Conservation (phyloP, 2,329 filamentous ascomycete genomes). For the Falciphora oryzae region DNA sequence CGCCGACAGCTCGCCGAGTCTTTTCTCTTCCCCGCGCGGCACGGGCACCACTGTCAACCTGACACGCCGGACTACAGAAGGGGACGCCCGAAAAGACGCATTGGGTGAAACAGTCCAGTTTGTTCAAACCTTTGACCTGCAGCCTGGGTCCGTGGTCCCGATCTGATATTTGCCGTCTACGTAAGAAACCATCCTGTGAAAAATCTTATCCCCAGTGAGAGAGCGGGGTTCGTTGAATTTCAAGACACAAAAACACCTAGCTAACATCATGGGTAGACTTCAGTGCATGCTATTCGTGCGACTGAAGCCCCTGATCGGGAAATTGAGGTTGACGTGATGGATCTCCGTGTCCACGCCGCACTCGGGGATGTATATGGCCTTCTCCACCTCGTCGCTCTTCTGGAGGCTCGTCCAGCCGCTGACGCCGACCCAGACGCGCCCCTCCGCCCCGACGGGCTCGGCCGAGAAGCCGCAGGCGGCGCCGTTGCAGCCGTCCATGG, state of each 20-base stretch:
- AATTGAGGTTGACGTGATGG: neutral
- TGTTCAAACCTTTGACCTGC: neutral
- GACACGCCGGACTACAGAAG: neutral
- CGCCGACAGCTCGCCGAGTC: no score
- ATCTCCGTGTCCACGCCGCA: slow-evolving; percentile 7
- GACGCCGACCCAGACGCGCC: slow-evolving; percentile 20
- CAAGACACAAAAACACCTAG: no score
- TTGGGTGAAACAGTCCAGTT: neutral
- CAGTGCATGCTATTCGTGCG: neutral
- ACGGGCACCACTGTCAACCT: neutral
- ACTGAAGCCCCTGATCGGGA: neutral
- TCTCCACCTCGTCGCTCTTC: slow-evolving; percentile 18
- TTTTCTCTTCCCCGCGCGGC: no score
- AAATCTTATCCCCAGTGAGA: no score
- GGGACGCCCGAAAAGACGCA: neutral
- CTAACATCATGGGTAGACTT: no score
- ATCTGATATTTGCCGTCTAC: neutral
- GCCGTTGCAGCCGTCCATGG: slow-evolving; percentile 21
- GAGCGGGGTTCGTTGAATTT: no score
- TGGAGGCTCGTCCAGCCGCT: slow-evolving; percentile 21
- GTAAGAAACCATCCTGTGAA: no score
- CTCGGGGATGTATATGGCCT: slow-evolving; percentile 15
- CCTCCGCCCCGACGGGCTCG: slow-evolving; percentile 14
- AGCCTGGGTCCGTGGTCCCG: no score
- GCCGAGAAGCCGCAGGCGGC: slow-evolving; percentile 19